Base-by-base conservation (phyloP, 441 rosid genomes). In the Pelargonium citronellum region DNA sequence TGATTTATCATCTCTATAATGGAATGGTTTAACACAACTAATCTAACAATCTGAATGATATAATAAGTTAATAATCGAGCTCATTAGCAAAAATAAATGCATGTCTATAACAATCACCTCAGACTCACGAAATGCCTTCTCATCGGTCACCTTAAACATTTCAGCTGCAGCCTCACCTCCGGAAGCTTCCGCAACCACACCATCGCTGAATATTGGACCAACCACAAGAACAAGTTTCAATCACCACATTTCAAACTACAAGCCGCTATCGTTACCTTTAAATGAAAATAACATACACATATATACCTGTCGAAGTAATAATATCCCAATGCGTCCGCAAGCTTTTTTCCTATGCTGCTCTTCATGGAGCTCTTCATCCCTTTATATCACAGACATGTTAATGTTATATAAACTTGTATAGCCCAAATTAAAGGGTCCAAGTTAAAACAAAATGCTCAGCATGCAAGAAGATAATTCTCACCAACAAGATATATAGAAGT, bases 401-500 rank as follows among this genome's bases (percentile, higher is more conserved):
- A 5, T 53, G 11, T 44, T 47, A 67, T 62, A 53, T 7, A 60
- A 7, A 41, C 60, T 16, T 27, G 65, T n/a, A 71, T 11, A 58
- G 49, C 30, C 13, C 11, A 11, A 8, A 43, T 30, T 41, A 10
- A 34, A 62, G 61, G 57, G 44, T 43, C 64, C 24, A 55, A 55
- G 17, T 43, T 58, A 20, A 16, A 55, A 55, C 61, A 16, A 69
- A 67, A 47, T 64, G 46, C 16, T 46, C 49, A 47, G 19, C 58
- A 66, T 47, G 10, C 43, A 39, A 39, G 43, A 7, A 75, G 72
- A 16, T 20, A 47, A 24, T 69, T 65, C 94, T 87, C 76, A 93
- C 98, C 96, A 16, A 91, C 78, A 70, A 93, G 86, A 84, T 82
- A 89, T 69, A 93, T 75, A 17, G 91, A 87, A 79, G 93, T 87